A percentile compares a stretch with the other conserved stretches of the same genome.
Conservation (phyloP, 345 rosid genomes). For the Carallia pectinifolia region DNA sequence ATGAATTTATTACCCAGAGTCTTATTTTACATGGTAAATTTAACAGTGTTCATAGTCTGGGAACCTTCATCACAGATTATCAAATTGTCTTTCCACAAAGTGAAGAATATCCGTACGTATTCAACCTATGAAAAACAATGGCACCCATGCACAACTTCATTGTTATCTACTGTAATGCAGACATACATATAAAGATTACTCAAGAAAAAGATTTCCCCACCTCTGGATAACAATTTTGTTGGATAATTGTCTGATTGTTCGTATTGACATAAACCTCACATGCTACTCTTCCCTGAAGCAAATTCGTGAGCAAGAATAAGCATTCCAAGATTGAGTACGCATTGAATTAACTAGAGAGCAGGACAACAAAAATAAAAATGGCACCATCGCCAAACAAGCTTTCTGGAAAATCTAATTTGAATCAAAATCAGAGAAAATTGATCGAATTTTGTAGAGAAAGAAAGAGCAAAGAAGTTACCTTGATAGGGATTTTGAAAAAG, state of each 20-base stretch:
- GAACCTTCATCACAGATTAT: background rate
- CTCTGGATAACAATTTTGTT: conserved; percentile 61
- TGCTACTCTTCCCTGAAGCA: conserved; percentile 60
- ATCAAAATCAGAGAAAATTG: background rate
- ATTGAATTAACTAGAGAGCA: background rate
- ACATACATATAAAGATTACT: too few species aligned
- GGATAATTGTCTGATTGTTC: conserved; percentile 56
- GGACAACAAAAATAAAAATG: background rate
- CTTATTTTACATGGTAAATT: too few species aligned
- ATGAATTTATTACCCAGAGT: too few species aligned
- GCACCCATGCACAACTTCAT: background rate
- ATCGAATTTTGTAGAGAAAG: background rate
- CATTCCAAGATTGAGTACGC: background rate
- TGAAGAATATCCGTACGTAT: background rate
- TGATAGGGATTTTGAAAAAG: conserved; percentile 58
- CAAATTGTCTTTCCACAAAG: background rate
- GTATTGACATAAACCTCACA: conserved; percentile 73
- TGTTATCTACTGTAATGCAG: too few species aligned
- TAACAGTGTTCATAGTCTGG: too few species aligned
- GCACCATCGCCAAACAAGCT: too few species aligned
- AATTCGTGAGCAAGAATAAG: conserved; percentile 6
- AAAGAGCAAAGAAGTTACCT: conserved; percentile 37
- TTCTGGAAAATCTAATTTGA: background rate
- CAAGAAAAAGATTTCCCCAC: conserved; percentile 30
- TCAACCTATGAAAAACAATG: background rate